Evolutionary conservation across 176 grass and related monocot genomes (phyloP), one percentile per base, ranked within the genome.

Genomic region (Oryza punctata): DNA sequence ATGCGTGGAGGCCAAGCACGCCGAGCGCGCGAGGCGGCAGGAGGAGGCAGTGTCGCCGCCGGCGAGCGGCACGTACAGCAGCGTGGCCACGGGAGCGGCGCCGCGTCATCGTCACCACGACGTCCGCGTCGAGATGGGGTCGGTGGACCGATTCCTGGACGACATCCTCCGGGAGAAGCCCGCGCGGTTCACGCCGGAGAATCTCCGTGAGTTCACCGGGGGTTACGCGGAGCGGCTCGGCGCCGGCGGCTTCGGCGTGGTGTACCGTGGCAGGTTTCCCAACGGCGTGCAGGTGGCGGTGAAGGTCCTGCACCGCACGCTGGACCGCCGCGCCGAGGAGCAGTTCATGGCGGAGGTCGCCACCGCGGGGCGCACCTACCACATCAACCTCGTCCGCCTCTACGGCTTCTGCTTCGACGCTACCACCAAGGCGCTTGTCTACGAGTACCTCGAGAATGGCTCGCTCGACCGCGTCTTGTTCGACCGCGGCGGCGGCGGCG

Each of bases 351-450:
- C 94, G 1, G 91, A 97, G 81, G 66, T 97, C 12, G 87, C 84
- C 24, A 91, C 91, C 89, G 4, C 75, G 91, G 26, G 10, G 43
- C 43, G 43, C 43, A 97, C 94, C 1, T 88, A 97, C 78, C 94
- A 94, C 41, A 75, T 93, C 8, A 82, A 97, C 80, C 87, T 97
- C 19, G 94, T 97, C 72, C 82, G 84, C n/a, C 89, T 97, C 27
- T 93, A 91, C 38, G 94, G 94, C 10, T 97, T 97, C 85, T 97
- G 91, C 89, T 97, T 97, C 65, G 91, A 91, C 30, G 38, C 7
- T 0, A 50, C 61, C 25, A 79, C 73, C 4, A 97, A 93, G 64
- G 91, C 91, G 10, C 80, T 97, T 1, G 90, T 94, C 12, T 97
- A 94, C 38, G 94, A 97, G 78, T 97, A 78, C 84, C 11, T 97